Percentiles rank a stretch among this genome's conserved stretches.
phyloP scores from a whole-genome alignment of 345 rosid species.

The Tarenaya hassleriana region DNA sequence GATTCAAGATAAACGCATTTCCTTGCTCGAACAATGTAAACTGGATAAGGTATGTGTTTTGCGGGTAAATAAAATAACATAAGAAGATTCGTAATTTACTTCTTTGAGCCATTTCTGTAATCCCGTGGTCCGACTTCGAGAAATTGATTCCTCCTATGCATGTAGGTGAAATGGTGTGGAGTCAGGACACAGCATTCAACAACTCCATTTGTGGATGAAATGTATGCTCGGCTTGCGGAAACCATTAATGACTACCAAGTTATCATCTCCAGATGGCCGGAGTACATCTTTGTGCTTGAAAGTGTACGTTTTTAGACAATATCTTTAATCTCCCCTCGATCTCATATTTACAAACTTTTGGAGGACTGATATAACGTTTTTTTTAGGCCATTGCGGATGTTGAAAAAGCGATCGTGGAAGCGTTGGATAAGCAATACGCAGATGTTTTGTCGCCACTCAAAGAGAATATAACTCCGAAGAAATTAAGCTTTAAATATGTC shows the following conservation, averaged over 20 bases:
- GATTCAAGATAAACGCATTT: conserved; percentile 91
- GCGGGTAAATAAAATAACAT: no score
- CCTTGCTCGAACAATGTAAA: conserved; percentile 88
- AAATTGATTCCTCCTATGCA: conserved; percentile 20
- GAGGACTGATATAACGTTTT: conserved; percentile 3
- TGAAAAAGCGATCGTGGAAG: conserved; percentile 85
- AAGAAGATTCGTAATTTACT: no score
- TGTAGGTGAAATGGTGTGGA: conserved; percentile 95
- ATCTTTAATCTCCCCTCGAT: conserved; percentile 8
- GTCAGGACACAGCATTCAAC: conserved; percentile 91
- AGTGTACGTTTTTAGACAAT: conserved; percentile 47
- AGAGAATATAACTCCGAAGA: conserved; percentile 84
- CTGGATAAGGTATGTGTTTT: conserved; percentile 69
- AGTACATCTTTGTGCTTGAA: conserved; percentile 81
- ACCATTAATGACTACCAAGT: conserved; percentile 76
- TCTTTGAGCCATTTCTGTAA: no score
- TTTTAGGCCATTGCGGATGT: conserved; percentile 88
- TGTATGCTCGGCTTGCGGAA: conserved; percentile 78
- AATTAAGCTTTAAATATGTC: conserved; percentile 85
- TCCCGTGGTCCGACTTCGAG: conserved; percentile 4
- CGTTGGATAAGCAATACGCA: conserved; percentile 93
- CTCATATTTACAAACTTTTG: neutral
- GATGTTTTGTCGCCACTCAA: conserved; percentile 84
- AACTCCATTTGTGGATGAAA: conserved; percentile 91
- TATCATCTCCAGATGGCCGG: conserved; percentile 95